A percentile compares a stretch with the other conserved stretches of the same genome.
These are phyloP conservation scores for Apiotrichum montevideense DNA, from an alignment of 1,284 basidiomycete species.

Conservation along the genomic window DNA sequence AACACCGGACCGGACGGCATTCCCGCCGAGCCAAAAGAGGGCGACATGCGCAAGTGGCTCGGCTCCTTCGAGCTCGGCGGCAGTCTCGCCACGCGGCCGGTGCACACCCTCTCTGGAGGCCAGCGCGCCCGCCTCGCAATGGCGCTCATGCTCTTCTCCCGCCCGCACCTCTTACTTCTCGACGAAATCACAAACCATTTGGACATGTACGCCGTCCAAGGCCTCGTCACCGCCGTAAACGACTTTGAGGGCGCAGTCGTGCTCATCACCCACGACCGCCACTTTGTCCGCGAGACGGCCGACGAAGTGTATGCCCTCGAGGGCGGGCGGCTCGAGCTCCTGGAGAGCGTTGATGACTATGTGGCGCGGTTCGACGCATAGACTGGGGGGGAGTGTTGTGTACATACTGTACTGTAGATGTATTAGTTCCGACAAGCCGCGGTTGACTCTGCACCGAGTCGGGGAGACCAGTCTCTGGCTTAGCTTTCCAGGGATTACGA, in stretches of 20 bases:
- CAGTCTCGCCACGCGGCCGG: slow-evolving; percentile 41
- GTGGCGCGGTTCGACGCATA: slow-evolving; percentile 7
- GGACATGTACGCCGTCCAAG: slow-evolving; percentile 60
- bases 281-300: slow-evolving; percentile 18
- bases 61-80: slow-evolving; percentile 54
- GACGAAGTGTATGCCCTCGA: slow-evolving; percentile 15
- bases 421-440: no score
- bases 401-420: no score
- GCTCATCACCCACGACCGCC: slow-evolving; percentile 63
- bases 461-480: no score
- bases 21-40: slow-evolving; percentile 38
- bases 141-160: slow-evolving; percentile 34
- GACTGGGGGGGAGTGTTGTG: no score
- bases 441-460: no score
- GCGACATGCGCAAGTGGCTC: slow-evolving; percentile 50
- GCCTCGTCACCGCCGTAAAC: slow-evolving; percentile 55
- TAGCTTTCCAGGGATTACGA: no score
- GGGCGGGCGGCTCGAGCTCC: slow-evolving; percentile 7
- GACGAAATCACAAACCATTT: slow-evolving; percentile 68
- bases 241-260: slow-evolving; percentile 57
- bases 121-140: slow-evolving; percentile 52
- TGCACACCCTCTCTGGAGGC: slow-evolving; percentile 28
- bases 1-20: slow-evolving; percentile 1
- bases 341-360: slow-evolving; percentile 18
- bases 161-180: slow-evolving; percentile 49